A percentile compares a stretch with the other conserved stretches of the same genome.
phyloP scores from a whole-genome alignment of 305 asterid species.

The Fraxinus floribunda region DNA sequence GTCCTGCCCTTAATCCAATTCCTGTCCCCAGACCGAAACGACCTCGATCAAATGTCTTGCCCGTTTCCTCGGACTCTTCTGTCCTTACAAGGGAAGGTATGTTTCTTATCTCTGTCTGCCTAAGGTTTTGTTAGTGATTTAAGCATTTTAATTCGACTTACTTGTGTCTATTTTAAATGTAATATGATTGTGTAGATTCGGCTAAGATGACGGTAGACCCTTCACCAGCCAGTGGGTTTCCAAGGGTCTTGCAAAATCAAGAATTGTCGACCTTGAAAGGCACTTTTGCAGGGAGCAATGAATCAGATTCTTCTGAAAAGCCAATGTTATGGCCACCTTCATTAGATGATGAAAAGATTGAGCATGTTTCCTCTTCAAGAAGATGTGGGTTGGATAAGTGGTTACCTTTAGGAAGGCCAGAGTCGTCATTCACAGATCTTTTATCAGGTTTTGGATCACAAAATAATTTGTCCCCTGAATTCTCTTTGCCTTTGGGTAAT shows the following conservation, averaged over 20 bases:
- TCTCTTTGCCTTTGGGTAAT: slow-evolving; percentile 38
- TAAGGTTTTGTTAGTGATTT: slow-evolving; percentile 6
- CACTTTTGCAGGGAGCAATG: slow-evolving; percentile 52
- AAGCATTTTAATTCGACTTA: neutral
- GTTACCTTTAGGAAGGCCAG: slow-evolving; percentile 65
- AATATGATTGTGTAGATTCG: slow-evolving; percentile 44
- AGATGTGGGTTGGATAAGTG: slow-evolving; percentile 57
- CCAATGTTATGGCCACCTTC: slow-evolving; percentile 48
- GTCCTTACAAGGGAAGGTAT: slow-evolving; percentile 84
- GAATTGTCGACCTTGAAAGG: slow-evolving; percentile 67
- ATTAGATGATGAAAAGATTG: slow-evolving; percentile 55
- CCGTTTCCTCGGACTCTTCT: slow-evolving; percentile 76
- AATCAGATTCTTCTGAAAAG: slow-evolving; percentile 64
- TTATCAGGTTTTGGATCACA: slow-evolving; percentile 74
- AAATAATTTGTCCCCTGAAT: slow-evolving; percentile 39
- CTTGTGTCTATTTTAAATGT: slow-evolving; percentile 18
- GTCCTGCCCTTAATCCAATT: slow-evolving; percentile 70
- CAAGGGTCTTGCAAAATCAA: slow-evolving; percentile 95
- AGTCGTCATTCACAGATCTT: slow-evolving; percentile 68
- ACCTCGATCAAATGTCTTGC: slow-evolving; percentile 64
- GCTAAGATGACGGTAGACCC: slow-evolving; percentile 67
- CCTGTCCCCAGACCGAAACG: slow-evolving; percentile 69
- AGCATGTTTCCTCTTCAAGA: slow-evolving; percentile 46
- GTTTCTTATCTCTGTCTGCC: slow-evolving; percentile 8
- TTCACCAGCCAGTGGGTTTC: slow-evolving; percentile 57